A percentile compares a stretch with the other conserved stretches of the same genome.
These are phyloP conservation scores for Phytophthora constricta DNA, from an alignment of 352 stramenopile genomes.

Conservation along the genomic window DNA sequence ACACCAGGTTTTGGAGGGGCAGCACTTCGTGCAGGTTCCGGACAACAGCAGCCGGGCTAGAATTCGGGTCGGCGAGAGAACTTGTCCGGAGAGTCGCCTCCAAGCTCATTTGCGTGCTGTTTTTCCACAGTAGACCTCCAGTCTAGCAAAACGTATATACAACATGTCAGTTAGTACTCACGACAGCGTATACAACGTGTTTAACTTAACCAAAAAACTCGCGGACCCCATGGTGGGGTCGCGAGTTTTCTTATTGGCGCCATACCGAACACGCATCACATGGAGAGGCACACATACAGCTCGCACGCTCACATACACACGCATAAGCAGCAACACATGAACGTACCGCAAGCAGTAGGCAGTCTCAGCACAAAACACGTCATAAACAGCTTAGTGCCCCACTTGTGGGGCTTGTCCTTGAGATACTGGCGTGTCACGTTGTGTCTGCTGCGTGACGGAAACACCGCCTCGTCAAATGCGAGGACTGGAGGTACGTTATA, in stretches of 20 bases:
- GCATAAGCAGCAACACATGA: no score
- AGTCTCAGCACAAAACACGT: slow-evolving; percentile 7
- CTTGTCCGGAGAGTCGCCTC: neutral
- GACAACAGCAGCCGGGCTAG: slow-evolving; percentile 3
- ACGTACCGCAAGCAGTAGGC: slow-evolving; percentile 12
- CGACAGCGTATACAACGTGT: slow-evolving; percentile 2
- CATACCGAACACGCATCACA: no score
- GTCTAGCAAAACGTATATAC: slow-evolving; percentile 9
- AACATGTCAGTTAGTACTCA: slow-evolving; percentile 29
- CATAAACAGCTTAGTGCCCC: slow-evolving; percentile 12
- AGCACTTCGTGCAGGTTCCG: slow-evolving; percentile 16
- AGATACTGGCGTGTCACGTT: slow-evolving; percentile 8
- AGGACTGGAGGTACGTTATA: slow-evolving; percentile 5
- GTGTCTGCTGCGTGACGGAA: neutral
- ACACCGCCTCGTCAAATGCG: neutral
- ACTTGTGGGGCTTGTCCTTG: slow-evolving; percentile 10
- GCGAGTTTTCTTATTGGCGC: neutral
- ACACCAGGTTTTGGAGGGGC: neutral
- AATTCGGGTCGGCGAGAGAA: no score
- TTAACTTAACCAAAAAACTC: neutral
- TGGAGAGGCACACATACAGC: neutral
- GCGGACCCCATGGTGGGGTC: neutral
- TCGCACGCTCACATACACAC: neutral
- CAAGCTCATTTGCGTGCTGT: slow-evolving; percentile 7
- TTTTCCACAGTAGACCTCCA: slow-evolving; percentile 19